phyloP scores from a whole-genome alignment of 306 rosid species.

The Vicia faba region DNA sequence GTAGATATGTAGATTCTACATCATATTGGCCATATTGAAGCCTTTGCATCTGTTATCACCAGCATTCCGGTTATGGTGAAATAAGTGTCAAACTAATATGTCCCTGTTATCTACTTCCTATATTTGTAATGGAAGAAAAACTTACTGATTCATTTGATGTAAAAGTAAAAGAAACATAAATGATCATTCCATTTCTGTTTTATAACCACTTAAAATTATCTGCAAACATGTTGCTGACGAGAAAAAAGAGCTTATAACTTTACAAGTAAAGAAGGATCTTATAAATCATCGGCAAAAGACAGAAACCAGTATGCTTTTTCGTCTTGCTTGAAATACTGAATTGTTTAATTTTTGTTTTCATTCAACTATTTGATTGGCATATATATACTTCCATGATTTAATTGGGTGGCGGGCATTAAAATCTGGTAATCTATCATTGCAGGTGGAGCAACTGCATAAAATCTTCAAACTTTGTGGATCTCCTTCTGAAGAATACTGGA shows the following conservation, averaged over 20 bases:
- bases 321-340: conserved; percentile 21
- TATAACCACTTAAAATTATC: conserved; percentile 33
- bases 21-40: conserved; percentile 30
- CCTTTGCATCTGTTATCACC: neutral
- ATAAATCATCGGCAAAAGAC: conserved; percentile 6
- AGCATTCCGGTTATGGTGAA: conserved; percentile 7
- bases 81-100: conserved; percentile 9
- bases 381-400: conserved; percentile 18
- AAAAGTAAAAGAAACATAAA: conserved; percentile 20
- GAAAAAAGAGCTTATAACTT: conserved; percentile 27
- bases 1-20: conserved; percentile 16
- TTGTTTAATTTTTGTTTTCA: neutral
- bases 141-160: conserved; percentile 9
- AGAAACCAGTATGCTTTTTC: conserved; percentile 13
- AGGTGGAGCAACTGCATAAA: conserved; percentile 97
- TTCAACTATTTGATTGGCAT: conserved; percentile 17
- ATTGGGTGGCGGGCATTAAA: conserved; percentile 31
- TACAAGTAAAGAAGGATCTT: conserved; percentile 20
- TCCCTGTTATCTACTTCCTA: conserved; percentile 1
- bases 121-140: conserved; percentile 31
- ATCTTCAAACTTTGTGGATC: conserved; percentile 93
- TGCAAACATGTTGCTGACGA: conserved; percentile 25
- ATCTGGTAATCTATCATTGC: conserved; percentile 27
- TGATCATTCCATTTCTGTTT: conserved; percentile 25
- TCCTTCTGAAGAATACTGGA: conserved; percentile 90